Evolutionary conservation across 2,329 filamentous ascomycete genomes (phyloP).

Genomic region (Albifimbria verrucaria): DNA sequence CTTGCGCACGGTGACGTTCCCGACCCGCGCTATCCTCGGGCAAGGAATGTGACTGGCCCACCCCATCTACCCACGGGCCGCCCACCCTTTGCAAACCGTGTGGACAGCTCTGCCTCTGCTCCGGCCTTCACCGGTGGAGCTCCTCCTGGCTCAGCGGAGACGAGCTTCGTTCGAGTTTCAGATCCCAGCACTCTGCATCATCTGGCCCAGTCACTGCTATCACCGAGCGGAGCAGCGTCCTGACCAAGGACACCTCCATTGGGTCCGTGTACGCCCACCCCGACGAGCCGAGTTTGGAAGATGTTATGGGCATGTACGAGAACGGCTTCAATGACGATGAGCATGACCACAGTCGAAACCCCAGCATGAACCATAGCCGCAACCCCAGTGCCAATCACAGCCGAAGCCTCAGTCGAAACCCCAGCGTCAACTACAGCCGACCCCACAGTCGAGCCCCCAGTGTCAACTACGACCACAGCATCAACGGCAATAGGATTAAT

Average conservation of each 20-base stretch:
- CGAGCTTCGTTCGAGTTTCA: slow-evolving; percentile 53
- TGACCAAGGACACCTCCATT: slow-evolving; percentile 75
- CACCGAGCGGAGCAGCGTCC: slow-evolving; percentile 80
- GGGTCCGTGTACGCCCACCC: slow-evolving; percentile 54
- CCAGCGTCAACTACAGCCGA: slow-evolving; percentile 1
- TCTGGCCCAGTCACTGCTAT: slow-evolving; percentile 57
- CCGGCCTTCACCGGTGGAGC: slow-evolving; percentile 29
- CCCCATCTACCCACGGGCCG: slow-evolving; percentile 20
- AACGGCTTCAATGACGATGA: slow-evolving; percentile 53
- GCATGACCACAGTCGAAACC: slow-evolving; percentile 33
- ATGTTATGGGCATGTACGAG: slow-evolving; percentile 70
- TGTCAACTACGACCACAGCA: too few relatives aligned
- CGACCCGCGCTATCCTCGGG: slow-evolving; percentile 27
- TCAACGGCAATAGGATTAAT: too few relatives aligned
- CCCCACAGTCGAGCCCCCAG: too few relatives aligned
- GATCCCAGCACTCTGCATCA: slow-evolving; percentile 53
- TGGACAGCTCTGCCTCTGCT: slow-evolving; percentile 36
- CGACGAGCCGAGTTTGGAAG: slow-evolving; percentile 60
- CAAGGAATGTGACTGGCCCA: slow-evolving; percentile 22
- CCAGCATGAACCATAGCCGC: too few relatives aligned
- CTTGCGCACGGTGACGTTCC: slow-evolving; percentile 38
- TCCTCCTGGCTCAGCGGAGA: slow-evolving; percentile 49
- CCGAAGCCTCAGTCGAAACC: slow-evolving; percentile 8
- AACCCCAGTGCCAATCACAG: too few relatives aligned
- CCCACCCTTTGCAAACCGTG: slow-evolving; percentile 20